Evolutionary conservation across 1,284 basidiomycete species (phyloP).

Genomic region (Coriolopsis trogii): DNA sequence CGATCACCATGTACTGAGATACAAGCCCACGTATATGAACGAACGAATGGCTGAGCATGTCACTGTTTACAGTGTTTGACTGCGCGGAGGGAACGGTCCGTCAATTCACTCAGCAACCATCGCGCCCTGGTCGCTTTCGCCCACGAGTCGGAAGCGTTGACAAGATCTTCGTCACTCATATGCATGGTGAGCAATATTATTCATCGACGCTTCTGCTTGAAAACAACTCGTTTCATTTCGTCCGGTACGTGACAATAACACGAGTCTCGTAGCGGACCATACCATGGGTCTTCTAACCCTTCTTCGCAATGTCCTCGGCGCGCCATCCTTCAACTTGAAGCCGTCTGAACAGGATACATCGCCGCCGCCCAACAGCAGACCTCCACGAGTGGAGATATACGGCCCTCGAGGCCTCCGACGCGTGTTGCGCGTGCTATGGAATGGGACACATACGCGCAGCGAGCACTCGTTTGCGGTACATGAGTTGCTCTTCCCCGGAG

Average conservation of each 20-base stretch:
- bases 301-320: conserved; percentile 63
- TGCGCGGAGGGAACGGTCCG: conserved; percentile 83
- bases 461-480: conserved; percentile 78
- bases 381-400: conserved; percentile 73
- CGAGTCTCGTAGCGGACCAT: conserved; percentile 66
- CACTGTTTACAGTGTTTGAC: conserved; percentile 68
- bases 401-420: conserved; percentile 83
- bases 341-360: neutral
- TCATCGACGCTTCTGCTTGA: too few relatives aligned
- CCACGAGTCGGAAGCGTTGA: conserved; percentile 59
- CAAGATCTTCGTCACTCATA: conserved; percentile 87
- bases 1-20: neutral
- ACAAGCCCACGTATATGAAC: neutral
- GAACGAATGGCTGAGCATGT: neutral
- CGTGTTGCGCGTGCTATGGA: conserved; percentile 75
- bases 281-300: conserved; percentile 80
- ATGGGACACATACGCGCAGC: conserved; percentile 69
- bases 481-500: conserved; percentile 68
- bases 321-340: conserved; percentile 34
- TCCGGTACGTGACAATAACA: neutral
- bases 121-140: conserved; percentile 25
- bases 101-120: conserved; percentile 47
- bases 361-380: conserved; percentile 11
- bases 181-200: conserved; percentile 62
- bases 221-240: neutral